Base-by-base conservation (phyloP, 805 yeast species). In the Pichia kluyveri region DNA sequence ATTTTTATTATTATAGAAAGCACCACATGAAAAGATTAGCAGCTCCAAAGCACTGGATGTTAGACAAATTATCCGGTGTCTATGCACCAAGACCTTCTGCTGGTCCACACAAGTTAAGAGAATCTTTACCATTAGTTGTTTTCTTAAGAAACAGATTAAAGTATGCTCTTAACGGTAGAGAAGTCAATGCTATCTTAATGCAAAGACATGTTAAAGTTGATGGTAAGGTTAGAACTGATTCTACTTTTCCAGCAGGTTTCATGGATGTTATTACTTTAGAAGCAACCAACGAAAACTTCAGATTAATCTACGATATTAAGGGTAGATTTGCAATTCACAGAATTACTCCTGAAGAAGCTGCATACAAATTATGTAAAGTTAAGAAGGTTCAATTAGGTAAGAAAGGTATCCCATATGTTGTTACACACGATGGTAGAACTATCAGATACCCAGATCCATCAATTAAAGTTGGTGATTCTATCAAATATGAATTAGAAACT, bases 11-110 rank as follows among this genome's bases (percentile, higher is more conserved):
- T 34, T 44, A 66, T 70, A 86, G 90, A 85, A 88, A 89, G 90
- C 90, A 91, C 83, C 97, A 91, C 76, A 84, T 90, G 75, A 90
- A 91, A 84, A 89, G 98, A 85, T 85, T 91, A 77, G 96, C 98
- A 75, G 99, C 99, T 75, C 99, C 99, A 82, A 85, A 90, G 81
- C 99, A 93, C 85, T 93, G 99, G 99, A 86, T 93, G 95, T 87
- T 93, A 81, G 99, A 95, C 95, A 93, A 93, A 80, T 82, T 93
- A 79, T 86, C 97, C 71, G 99, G 99, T 73, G 80, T 87, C 70
- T 93, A 93, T 75, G 99, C 99, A 60, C 99, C 99, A 80, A 89
- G 98, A 80, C 96, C 98, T 71, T 89, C 97, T 59, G 84, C 96
- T 66, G 99, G 99, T 81, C 99, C 99, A 73, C 99, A 91, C 82